Conservation (phyloP, 805 yeast species). For the Teunomyces panamensis region DNA sequence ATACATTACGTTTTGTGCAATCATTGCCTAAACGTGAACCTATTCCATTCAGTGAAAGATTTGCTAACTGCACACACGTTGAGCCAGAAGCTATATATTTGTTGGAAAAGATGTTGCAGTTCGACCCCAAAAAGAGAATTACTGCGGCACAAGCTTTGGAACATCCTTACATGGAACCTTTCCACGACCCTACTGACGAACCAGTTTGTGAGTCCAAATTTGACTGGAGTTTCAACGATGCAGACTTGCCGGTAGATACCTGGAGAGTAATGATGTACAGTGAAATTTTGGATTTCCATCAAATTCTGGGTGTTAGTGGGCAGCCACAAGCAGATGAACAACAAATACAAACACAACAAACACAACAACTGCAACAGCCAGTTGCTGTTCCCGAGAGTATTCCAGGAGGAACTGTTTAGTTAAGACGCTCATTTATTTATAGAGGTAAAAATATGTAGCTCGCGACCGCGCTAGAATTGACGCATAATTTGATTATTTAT, state of each 20-base stretch:
- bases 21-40: slow-evolving; percentile 92
- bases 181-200: slow-evolving; percentile 97
- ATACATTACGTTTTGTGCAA: slow-evolving; percentile 89
- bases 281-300: slow-evolving; percentile 94
- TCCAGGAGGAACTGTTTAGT: not conserved
- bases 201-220: slow-evolving; percentile 90
- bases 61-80: slow-evolving; percentile 57
- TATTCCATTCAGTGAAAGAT: slow-evolving; percentile 80
- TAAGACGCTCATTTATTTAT: not conserved
- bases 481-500: not conserved
- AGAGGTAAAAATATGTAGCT: not conserved
- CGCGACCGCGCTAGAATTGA: not conserved
- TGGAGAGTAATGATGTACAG: slow-evolving; percentile 99
- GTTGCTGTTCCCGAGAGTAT: not conserved
- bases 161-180: slow-evolving; percentile 90
- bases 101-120: slow-evolving; percentile 84
- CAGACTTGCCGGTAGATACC: slow-evolving; percentile 94
- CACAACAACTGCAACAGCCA: not conserved
- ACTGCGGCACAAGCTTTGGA: slow-evolving; percentile 87
- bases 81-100: slow-evolving; percentile 87
- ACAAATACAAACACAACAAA: not conserved
- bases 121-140: slow-evolving; percentile 92
- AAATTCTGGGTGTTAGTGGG: slow-evolving; percentile 54
- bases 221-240: slow-evolving; percentile 98
- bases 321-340: slow-evolving; percentile 15